These are phyloP conservation scores for Kodamaea nitidulidarum DNA, from an alignment of 805 yeast genomes.

Conservation along the genomic window DNA sequence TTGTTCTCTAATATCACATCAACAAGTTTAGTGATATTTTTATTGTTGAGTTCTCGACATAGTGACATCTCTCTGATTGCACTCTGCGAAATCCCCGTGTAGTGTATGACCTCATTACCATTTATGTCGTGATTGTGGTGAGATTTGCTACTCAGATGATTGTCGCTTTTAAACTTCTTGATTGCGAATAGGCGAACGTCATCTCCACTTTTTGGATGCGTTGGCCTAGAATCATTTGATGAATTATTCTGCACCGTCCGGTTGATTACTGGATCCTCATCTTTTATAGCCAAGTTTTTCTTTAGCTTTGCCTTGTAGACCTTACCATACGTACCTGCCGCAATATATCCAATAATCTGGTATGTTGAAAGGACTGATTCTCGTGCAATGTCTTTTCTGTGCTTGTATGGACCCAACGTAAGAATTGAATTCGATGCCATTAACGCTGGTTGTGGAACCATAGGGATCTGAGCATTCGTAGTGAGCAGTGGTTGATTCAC, in stretches of 20 bases:
- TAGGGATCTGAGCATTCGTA: constrained; percentile 10
- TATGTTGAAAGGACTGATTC: constrained; percentile 78
- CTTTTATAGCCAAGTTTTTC: constrained; percentile 13
- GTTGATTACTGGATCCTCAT: constrained; percentile 6
- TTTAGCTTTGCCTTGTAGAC: constrained; percentile 80
- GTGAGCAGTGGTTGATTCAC: not conserved
- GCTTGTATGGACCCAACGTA: constrained; percentile 43
- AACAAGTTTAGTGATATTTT: constrained; percentile 71
- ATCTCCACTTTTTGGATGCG: constrained; percentile 2
- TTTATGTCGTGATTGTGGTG: constrained; percentile 43
- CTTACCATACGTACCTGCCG: constrained; percentile 97
- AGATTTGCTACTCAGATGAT: constrained; percentile 30
- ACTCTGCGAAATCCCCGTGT: constrained; percentile 92
- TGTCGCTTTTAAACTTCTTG: constrained; percentile 90
- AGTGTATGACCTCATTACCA: constrained; percentile 83
- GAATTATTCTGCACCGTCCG: not conserved
- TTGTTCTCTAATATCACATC: constrained; percentile 86
- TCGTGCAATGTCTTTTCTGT: constrained; percentile 57
- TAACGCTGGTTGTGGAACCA: constrained; percentile 21
- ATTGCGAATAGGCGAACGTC: constrained; percentile 62
- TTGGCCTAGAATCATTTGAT: not conserved
- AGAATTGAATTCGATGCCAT: constrained; percentile 40
- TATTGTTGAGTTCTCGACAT: constrained; percentile 80
- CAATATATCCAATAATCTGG: constrained; percentile 89
- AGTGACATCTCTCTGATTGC: constrained; percentile 96